Evolutionary conservation across 2,329 filamentous ascomycete species (phyloP).

Genomic region (Aspergillus oerlinghausenensis): DNA sequence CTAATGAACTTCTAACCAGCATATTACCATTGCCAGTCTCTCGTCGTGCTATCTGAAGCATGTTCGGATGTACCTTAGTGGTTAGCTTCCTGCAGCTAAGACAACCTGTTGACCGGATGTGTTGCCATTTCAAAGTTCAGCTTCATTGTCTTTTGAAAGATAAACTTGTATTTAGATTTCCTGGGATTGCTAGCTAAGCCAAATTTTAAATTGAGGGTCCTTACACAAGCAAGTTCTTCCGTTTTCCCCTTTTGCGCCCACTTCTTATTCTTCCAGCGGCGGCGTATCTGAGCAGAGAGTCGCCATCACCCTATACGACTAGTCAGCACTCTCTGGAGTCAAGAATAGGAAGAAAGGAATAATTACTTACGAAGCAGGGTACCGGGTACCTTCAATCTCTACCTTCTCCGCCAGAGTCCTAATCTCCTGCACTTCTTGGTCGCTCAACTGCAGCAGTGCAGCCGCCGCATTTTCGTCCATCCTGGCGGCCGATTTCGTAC

Average conservation of each 20-base stretch:
- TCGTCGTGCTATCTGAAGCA: not conserved
- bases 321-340: not conserved
- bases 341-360: not conserved
- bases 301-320: conserved; percentile 1
- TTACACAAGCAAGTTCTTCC: too few species aligned
- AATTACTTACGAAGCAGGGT: not conserved
- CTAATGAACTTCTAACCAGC: not conserved
- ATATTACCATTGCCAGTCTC: not conserved
- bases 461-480: conserved; percentile 18
- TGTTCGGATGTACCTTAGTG: not conserved
- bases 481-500: conserved; percentile 19
- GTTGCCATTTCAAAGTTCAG: not conserved
- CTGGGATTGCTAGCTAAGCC: too few species aligned
- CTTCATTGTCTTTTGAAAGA: too few species aligned
- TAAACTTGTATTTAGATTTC: too few species aligned
- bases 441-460: conserved; percentile 12
- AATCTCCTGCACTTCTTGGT: conserved; percentile 18
- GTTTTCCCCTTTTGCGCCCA: not conserved
- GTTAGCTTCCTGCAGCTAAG: not conserved
- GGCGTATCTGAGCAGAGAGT: conserved; percentile 5
- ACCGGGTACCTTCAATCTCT: conserved; percentile 5
- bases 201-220: too few species aligned
- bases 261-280: not conserved
- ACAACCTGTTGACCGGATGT: not conserved
- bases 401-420: conserved; percentile 12